Conservation (phyloP, 345 rosid species). For the Lumnitzera littorea region DNA sequence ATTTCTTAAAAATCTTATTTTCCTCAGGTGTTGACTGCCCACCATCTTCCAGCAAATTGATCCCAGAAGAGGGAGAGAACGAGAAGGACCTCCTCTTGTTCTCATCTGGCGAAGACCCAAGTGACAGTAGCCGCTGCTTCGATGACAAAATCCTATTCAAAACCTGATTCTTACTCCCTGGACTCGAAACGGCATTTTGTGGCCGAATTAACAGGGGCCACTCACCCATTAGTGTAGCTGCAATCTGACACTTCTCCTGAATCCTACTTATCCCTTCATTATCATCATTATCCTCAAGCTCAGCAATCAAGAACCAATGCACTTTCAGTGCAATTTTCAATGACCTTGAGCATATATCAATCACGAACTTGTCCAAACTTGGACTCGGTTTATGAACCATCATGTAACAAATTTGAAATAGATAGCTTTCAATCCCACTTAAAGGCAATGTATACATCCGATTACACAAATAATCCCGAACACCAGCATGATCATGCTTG, state of each 20-base stretch:
- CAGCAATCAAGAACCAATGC: conserved; percentile 97
- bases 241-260: conserved; percentile 97
- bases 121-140: conserved; percentile 78
- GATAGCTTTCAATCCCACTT: conserved; percentile 82
- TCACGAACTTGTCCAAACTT: conserved; percentile 92
- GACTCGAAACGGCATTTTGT: conserved; percentile 40
- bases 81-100: conserved; percentile 51
- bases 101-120: conserved; percentile 69
- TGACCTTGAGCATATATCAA: conserved; percentile 81
- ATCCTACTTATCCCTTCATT: conserved; percentile 93
- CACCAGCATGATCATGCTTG: conserved; percentile 92
- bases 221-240: conserved; percentile 94
- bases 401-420: conserved; percentile 94
- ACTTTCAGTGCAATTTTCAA: conserved; percentile 85
- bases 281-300: conserved; percentile 92
- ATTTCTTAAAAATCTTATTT: conserved; percentile 77
- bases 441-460: conserved; percentile 95
- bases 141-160: conserved; percentile 74
- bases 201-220: conserved; percentile 74
- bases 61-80: conserved; percentile 58
- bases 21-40: conserved; percentile 65
- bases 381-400: conserved; percentile 98
- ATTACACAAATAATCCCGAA: conserved; percentile 94
- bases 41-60: conserved; percentile 55
- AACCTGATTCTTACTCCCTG: conserved; percentile 91